Evolutionary conservation across 2,329 filamentous ascomycete genomes (phyloP).

Genomic region (Paramyrothecium sp.): DNA sequence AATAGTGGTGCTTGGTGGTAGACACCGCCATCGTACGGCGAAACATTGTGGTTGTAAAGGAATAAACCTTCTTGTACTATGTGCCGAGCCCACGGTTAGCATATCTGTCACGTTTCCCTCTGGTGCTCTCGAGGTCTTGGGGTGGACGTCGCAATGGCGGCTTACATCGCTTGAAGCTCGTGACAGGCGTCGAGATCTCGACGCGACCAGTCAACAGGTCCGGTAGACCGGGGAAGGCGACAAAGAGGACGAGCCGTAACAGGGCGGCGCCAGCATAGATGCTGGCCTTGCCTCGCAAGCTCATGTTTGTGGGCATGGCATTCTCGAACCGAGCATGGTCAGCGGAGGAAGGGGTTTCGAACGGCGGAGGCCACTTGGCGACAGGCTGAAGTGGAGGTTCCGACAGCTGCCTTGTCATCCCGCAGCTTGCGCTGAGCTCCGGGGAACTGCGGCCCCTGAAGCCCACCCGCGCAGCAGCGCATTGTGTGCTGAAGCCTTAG

Average conservation of each 20-base stretch:
- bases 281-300: slow-evolving; percentile 39
- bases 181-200: slow-evolving; percentile 94
- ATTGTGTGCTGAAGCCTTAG: background rate
- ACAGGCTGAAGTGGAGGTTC: slow-evolving; percentile 1
- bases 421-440: background rate
- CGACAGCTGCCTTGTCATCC: background rate
- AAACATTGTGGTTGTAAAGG: slow-evolving; percentile 93
- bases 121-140: too few species aligned
- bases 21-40: slow-evolving; percentile 92
- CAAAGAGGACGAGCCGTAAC: slow-evolving; percentile 76
- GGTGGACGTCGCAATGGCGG: slow-evolving; percentile 7
- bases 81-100: background rate
- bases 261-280: slow-evolving; percentile 76
- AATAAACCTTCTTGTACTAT: slow-evolving; percentile 94
- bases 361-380: slow-evolving; percentile 28
- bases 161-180: slow-evolving; percentile 95
- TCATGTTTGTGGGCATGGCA: slow-evolving; percentile 37
- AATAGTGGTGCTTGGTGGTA: slow-evolving; percentile 82
- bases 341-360: slow-evolving; percentile 8
- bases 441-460: background rate
- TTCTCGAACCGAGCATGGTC: slow-evolving; percentile 18
- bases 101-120: background rate
- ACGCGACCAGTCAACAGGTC: slow-evolving; percentile 86
- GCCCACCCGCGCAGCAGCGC: background rate
- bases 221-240: slow-evolving; percentile 78